These are phyloP conservation scores for Trifolium pratense DNA, from an alignment of 306 rosid species.

Conservation along the genomic window DNA sequence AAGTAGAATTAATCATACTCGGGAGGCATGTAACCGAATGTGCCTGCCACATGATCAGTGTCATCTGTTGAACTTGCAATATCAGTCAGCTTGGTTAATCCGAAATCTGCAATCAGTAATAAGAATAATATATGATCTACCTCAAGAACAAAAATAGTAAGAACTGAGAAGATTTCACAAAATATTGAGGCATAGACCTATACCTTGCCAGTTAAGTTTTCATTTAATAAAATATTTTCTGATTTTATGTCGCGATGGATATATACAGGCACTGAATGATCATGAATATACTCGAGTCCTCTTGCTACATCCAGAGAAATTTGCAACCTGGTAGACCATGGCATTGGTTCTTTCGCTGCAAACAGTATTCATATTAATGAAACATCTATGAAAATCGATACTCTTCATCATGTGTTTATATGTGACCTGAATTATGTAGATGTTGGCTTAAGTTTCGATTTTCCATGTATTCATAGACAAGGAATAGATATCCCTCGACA, in stretches of 20 bases:
- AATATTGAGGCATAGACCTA: not conserved
- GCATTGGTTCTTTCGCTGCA: conserved; percentile 64
- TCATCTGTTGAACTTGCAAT: conserved; percentile 64
- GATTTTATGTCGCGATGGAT: conserved; percentile 29
- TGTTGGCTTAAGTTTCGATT: conserved; percentile 82
- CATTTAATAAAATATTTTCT: conserved; percentile 82
- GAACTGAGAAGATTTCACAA: not conserved
- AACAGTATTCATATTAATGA: not conserved
- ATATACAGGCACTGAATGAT: not conserved
- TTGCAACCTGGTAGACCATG: conserved; percentile 80
- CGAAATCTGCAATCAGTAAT: conserved; percentile 10
- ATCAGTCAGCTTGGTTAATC: conserved; percentile 74
- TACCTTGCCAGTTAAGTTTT: conserved; percentile 68
- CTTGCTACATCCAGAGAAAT: not conserved
- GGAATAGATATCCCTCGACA: conserved; percentile 71
- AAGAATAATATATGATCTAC: conserved; percentile 16
- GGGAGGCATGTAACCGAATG: conserved; percentile 97
- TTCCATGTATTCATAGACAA: conserved; percentile 87
- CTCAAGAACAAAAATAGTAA: not conserved
- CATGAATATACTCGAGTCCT: not conserved
- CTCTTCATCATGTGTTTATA: not conserved
- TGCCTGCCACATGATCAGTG: conserved; percentile 70
- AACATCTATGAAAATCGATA: not conserved
- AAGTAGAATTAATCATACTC: conserved; percentile 59
- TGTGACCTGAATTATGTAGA: conserved; percentile 73